A percentile compares a stretch with the other conserved stretches of the same genome.
These are phyloP conservation scores for Solanum arcanum DNA, from an alignment of 257 asterid genomes.

Conservation along the genomic window DNA sequence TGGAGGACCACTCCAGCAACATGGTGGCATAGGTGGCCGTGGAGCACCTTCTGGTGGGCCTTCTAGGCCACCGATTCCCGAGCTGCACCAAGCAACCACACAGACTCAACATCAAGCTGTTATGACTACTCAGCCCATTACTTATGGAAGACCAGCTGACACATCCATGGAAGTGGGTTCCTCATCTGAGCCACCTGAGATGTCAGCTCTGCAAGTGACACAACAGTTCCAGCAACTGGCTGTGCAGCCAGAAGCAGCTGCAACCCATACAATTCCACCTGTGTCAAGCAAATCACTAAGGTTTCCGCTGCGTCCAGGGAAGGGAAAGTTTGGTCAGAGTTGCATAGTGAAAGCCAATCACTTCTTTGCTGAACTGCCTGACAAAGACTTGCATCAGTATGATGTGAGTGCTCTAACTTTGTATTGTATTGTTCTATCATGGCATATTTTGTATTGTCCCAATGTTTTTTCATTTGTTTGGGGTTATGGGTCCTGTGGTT, in stretches of 20 bases:
- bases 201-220: conserved; percentile 12
- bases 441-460: background rate
- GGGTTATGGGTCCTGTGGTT: background rate
- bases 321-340: conserved; percentile 55
- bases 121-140: conserved; percentile 22
- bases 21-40: conserved; percentile 54
- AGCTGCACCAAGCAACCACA: conserved; percentile 91
- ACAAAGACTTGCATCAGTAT: conserved; percentile 89
- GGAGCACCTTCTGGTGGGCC: conserved; percentile 61
- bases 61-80: conserved; percentile 68
- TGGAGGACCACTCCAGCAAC: conserved; percentile 41
- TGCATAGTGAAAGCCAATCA: conserved; percentile 92
- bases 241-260: conserved; percentile 36
- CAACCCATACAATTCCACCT: conserved; percentile 43
- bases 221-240: conserved; percentile 36
- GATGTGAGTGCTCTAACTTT: conserved; percentile 41
- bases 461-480: background rate
- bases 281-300: conserved; percentile 77
- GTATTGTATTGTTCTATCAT: background rate
- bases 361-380: conserved; percentile 83
- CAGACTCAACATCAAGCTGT: conserved; percentile 45
- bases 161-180: conserved; percentile 42
- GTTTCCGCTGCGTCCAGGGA: conserved; percentile 87
- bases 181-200: conserved; percentile 39
- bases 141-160: conserved; percentile 28